phyloP scores from a whole-genome alignment of 164 flowering plant genomes.

The Warburgia ugandensis region DNA sequence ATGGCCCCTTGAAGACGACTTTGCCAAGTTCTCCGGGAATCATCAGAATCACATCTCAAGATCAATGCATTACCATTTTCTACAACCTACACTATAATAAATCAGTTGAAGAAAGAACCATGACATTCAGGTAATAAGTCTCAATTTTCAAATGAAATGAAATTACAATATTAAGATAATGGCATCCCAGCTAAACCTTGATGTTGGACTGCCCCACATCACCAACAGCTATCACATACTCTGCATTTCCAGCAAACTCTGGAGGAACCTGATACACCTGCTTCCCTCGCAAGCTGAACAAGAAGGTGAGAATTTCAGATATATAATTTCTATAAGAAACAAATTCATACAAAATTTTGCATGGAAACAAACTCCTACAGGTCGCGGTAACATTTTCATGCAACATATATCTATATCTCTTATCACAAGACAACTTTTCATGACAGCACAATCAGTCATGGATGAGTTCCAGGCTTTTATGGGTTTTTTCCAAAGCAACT shows the following conservation, averaged over 20 bases:
- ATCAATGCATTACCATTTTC: slow-evolving; percentile 74
- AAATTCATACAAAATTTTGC: too few species aligned
- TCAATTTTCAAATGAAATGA: too few species aligned
- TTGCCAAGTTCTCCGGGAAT: slow-evolving; percentile 61
- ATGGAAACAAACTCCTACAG: too few species aligned
- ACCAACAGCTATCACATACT: slow-evolving; percentile 61
- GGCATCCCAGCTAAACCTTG: too few species aligned
- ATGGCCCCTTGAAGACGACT: slow-evolving; percentile 74
- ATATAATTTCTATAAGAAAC: too few species aligned
- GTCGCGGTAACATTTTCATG: too few species aligned
- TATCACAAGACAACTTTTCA: too few species aligned
- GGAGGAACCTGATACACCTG: slow-evolving; percentile 57
- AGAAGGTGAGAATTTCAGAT: background rate
- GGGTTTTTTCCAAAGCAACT: too few species aligned
- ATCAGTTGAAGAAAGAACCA: background rate
- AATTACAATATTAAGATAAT: too few species aligned
- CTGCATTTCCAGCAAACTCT: slow-evolving; percentile 52
- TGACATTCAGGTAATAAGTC: background rate
- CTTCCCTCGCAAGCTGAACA: slow-evolving; percentile 75
- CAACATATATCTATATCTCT: too few species aligned
- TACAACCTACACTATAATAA: slow-evolving; percentile 50
- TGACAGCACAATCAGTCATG: too few species aligned
- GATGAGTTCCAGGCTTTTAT: too few species aligned
- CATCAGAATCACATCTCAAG: slow-evolving; percentile 63
- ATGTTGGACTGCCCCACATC: slow-evolving; percentile 40